These are phyloP conservation scores for Hagleromyces aurorensis DNA, from an alignment of 805 yeast genomes.

Conservation along the genomic window DNA sequence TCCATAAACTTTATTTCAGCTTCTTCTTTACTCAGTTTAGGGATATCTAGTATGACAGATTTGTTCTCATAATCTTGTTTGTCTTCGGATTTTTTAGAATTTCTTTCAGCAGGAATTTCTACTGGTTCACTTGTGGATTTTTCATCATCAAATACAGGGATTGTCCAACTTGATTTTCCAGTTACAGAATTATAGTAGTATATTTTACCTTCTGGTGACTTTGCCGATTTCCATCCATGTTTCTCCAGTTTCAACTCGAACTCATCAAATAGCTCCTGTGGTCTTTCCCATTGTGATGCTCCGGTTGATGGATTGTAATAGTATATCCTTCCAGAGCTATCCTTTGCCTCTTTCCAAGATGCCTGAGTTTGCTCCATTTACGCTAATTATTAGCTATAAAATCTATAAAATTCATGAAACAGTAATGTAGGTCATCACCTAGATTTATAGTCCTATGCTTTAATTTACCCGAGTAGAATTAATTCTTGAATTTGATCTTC, in stretches of 20 bases:
- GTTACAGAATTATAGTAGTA: slow-evolving; percentile 66
- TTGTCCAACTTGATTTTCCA: slow-evolving; percentile 70
- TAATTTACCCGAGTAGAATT: too few species aligned
- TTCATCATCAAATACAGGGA: slow-evolving; percentile 38
- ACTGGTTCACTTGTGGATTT: too few species aligned
- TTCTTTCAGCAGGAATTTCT: too few species aligned
- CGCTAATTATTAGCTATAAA: too few species aligned
- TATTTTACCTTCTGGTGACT: slow-evolving; percentile 47
- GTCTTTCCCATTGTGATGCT: slow-evolving; percentile 77
- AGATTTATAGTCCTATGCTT: too few species aligned
- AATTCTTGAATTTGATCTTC: too few species aligned
- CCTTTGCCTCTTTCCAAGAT: slow-evolving; percentile 67
- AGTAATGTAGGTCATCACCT: too few species aligned
- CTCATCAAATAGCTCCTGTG: slow-evolving; percentile 41
- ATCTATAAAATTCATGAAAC: too few species aligned
- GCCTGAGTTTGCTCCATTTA: too few species aligned
- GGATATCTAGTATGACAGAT: slow-evolving; percentile 26
- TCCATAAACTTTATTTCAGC: slow-evolving; percentile 41
- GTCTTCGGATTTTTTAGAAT: neutral
- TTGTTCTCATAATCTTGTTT: slow-evolving; percentile 18
- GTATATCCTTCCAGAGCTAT: slow-evolving; percentile 60
- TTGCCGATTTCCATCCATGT: slow-evolving; percentile 47
- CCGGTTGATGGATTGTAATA: slow-evolving; percentile 60
- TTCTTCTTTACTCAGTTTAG: slow-evolving; percentile 25
- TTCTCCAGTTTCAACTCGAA: slow-evolving; percentile 40